Evolutionary conservation across 768 basidiomycete species (phyloP), one percentile per base, ranked within the genome.

Genomic region (Boletus rubescentipes): DNA sequence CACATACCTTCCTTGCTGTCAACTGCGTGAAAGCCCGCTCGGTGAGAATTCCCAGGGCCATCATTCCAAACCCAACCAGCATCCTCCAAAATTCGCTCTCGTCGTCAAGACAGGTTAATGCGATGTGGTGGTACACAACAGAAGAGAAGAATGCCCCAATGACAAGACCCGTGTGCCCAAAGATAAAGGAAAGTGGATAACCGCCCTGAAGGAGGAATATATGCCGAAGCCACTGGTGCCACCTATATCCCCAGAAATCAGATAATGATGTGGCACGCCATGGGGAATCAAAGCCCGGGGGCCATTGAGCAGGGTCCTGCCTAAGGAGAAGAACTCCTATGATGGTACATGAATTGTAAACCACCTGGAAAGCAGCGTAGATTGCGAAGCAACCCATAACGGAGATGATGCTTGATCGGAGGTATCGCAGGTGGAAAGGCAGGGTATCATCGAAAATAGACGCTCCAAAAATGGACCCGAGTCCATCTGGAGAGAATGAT

Each of bases 191-290:
- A 29, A 50, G 49, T 18, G 49, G 49, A 18, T 50, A 50, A 14
- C 49, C 49, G 5, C 32, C 49, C 21, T 18, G 32, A 35, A 50
- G 40, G 23, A 50, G 49, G 32, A 50, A 50, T n/a, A 34, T 23
- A 23, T 49, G 49, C 9, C 49, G 49, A 34, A 49, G 31, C 49
- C 49, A 49, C 31, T 49, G 49, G 31, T 49, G 49, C 49, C 49
- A 49, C 31, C 49, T 49, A 10, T 31, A 39, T 21, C 49, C 49
- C 49, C 49, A 49, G 21, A 49, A 49, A 15, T 49, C 30, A n/a
- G 30, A 9, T 12, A 49, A 12, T 41, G 49, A 50, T 8, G 49
- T 42, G 32, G 49, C 34, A 14, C 40, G 23, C 49, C 49, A 50
- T 1, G 49, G 49, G 5, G 49, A 15, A 15, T 50, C 49, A n/a